Evolutionary conservation across 768 basidiomycete species (phyloP).

Genomic region (Hygrocybe punicea): DNA sequence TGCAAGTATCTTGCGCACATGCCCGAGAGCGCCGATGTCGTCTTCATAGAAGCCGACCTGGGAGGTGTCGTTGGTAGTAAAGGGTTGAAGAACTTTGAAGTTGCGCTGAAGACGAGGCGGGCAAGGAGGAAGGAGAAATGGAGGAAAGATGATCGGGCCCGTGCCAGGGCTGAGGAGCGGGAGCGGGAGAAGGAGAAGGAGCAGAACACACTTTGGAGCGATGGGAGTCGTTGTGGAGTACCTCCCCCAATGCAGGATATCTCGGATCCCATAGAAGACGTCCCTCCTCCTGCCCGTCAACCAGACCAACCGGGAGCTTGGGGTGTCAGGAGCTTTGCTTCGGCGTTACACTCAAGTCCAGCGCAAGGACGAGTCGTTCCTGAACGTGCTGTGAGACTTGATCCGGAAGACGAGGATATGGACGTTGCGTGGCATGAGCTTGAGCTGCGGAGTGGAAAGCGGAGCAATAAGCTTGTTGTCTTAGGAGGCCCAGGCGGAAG

Average conservation of each 20-base stretch:
- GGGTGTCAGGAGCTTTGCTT: constrained; percentile 80
- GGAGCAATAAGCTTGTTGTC: constrained; percentile 63
- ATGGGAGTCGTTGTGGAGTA: constrained; percentile 2
- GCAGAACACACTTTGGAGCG: constrained; percentile 24
- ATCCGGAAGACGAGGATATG: constrained; percentile 63
- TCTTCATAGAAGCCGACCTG: constrained; percentile 89
- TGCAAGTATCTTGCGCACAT: constrained; percentile 95
- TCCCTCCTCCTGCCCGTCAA: constrained; percentile 20
- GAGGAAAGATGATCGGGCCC: constrained; percentile 83
- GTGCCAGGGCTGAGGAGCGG: constrained; percentile 69
- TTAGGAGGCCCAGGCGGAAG: constrained; percentile 59
- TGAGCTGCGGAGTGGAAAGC: constrained; percentile 56
- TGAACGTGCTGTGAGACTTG: constrained; percentile 28
- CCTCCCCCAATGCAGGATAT: constrained; percentile 17
- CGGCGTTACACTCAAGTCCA: constrained; percentile 59
- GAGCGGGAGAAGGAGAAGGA: constrained; percentile 62
- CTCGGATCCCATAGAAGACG: constrained; percentile 25
- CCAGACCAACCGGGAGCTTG: constrained; percentile 44
- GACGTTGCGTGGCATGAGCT: constrained; percentile 81
- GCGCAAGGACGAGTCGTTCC: constrained; percentile 22
- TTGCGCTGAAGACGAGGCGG: constrained; percentile 71
- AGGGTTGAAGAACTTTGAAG: constrained; percentile 79
- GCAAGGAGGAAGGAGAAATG: constrained; percentile 76
- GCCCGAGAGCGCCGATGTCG: constrained; percentile 87
- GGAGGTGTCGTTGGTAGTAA: constrained; percentile 70